phyloP scores from a whole-genome alignment of 352 stramenopile genomes.

The Pythium brachiatum region DNA sequence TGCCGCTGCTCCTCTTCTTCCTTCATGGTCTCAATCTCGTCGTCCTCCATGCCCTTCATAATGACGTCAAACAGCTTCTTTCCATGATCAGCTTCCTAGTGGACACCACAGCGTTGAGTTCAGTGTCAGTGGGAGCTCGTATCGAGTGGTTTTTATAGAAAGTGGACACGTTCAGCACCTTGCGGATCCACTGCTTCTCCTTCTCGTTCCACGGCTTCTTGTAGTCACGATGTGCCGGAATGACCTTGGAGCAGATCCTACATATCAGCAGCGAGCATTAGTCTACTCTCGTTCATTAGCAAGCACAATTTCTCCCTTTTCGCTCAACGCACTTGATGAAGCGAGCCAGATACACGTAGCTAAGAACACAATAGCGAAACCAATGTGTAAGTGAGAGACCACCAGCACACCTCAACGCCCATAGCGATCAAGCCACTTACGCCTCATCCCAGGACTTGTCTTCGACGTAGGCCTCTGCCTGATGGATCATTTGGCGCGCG shows the following conservation, averaged over 20 bases:
- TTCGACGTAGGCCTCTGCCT: slow-evolving; percentile 66
- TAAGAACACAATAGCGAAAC: slow-evolving; percentile 26
- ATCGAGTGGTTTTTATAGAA: too few relatives aligned
- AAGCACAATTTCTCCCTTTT: background rate
- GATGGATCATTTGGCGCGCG: slow-evolving; percentile 70
- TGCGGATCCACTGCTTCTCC: slow-evolving; percentile 62
- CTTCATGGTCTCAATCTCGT: slow-evolving; percentile 59
- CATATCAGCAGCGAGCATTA: background rate
- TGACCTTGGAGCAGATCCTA: slow-evolving; percentile 73
- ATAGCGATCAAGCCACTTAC: slow-evolving; percentile 31
- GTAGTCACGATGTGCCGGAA: slow-evolving; percentile 63
- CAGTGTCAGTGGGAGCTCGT: background rate
- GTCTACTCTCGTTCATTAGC: background rate
- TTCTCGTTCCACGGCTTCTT: slow-evolving; percentile 48
- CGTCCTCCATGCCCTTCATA: slow-evolving; percentile 73
- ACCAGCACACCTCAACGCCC: background rate
- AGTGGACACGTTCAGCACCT: slow-evolving; percentile 28
- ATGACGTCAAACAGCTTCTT: slow-evolving; percentile 72
- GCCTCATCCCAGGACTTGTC: slow-evolving; percentile 68
- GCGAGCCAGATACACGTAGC: slow-evolving; percentile 79
- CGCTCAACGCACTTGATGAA: slow-evolving; percentile 65
- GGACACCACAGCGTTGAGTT: background rate
- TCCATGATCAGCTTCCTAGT: slow-evolving; percentile 62
- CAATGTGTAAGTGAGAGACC: too few relatives aligned
- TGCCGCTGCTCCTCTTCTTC: slow-evolving; percentile 39